A percentile compares a stretch with the other conserved stretches of the same genome.
These are phyloP conservation scores for Trichoderma orchidacearum DNA, from an alignment of 495 filamentous ascomycete genomes.

Conservation along the genomic window DNA sequence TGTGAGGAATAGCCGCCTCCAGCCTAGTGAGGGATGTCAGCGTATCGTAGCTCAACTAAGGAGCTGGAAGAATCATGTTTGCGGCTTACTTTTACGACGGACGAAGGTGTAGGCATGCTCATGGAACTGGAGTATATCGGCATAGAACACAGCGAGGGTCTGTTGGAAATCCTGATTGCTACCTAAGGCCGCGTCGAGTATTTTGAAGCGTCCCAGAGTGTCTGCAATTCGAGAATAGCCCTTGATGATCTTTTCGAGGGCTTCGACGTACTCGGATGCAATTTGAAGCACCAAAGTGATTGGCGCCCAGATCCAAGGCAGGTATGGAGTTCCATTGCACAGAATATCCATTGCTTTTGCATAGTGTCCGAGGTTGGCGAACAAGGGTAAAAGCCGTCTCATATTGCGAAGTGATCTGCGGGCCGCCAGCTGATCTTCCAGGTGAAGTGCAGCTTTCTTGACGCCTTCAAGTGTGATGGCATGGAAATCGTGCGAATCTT, in stretches of 20 bases:
- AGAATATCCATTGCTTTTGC: slow-evolving; percentile 24
- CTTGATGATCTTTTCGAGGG: slow-evolving; percentile 25
- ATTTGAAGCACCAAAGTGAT: slow-evolving; percentile 26
- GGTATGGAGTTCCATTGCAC: slow-evolving; percentile 30
- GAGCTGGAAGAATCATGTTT: too few relatives aligned
- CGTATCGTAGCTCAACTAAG: neutral
- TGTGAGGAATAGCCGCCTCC: slow-evolving; percentile 28
- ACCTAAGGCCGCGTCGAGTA: slow-evolving; percentile 13
- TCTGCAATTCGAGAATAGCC: slow-evolving; percentile 26
- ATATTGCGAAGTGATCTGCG: slow-evolving; percentile 23
- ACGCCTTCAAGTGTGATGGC: slow-evolving; percentile 22
- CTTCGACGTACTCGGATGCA: slow-evolving; percentile 18
- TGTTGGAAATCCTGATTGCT: slow-evolving; percentile 20
- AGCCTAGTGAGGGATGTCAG: slow-evolving; percentile 13
- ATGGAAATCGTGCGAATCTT: slow-evolving; percentile 14
- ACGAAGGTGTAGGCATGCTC: slow-evolving; percentile 31
- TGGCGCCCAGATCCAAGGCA: slow-evolving; percentile 35
- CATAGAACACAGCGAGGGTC: slow-evolving; percentile 24
- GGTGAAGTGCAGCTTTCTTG: slow-evolving; percentile 13
- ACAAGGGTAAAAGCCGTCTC: slow-evolving; percentile 22
- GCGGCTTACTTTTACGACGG: slow-evolving; percentile 17
- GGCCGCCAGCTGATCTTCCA: slow-evolving; percentile 22
- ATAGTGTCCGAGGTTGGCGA: slow-evolving; percentile 24
- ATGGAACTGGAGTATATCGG: slow-evolving; percentile 31
- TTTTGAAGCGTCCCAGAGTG: slow-evolving; percentile 21